Conservation (phyloP, 2,329 filamentous ascomycete species). For the Colletotrichum somersetense region DNA sequence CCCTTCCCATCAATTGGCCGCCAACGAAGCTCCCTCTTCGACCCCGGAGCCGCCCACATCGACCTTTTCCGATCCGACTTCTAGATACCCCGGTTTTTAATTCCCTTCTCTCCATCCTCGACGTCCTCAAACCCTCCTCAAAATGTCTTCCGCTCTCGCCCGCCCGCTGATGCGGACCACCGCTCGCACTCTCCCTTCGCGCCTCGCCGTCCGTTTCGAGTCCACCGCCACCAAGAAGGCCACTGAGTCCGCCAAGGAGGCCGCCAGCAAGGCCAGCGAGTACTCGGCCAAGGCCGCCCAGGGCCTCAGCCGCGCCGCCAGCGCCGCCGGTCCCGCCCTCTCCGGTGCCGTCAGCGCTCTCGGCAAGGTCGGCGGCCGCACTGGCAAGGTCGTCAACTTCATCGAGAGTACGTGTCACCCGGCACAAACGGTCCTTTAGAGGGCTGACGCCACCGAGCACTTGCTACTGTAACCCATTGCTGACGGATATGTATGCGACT, state of each 20-base stretch:
- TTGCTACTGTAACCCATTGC: background rate
- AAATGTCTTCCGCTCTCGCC: conserved; percentile 52
- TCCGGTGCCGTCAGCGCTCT: conserved; percentile 78
- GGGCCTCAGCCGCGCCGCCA: conserved; percentile 84
- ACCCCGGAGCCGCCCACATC: conserved; percentile 47
- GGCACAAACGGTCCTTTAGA: background rate
- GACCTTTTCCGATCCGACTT: conserved; percentile 43
- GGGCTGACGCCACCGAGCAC: background rate
- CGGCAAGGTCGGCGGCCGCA: conserved; percentile 84
- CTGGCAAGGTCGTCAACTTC: conserved; percentile 81
- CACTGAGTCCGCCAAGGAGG: conserved; percentile 56
- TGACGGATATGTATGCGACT: conserved; percentile 41
- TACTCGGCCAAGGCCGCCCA: conserved; percentile 77
- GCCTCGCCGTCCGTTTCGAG: conserved; percentile 69
- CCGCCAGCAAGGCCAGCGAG: conserved; percentile 59
- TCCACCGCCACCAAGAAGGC: conserved; percentile 66
- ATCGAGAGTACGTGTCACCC: conserved; percentile 79
- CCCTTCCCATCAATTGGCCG: conserved; percentile 53
- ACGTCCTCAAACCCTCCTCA: conserved; percentile 33
- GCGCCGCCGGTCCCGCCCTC: conserved; percentile 83
- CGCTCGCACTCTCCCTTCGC: conserved; percentile 59
- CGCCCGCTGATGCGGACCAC: conserved; percentile 62
- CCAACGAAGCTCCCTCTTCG: conserved; percentile 45
- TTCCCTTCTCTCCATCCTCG: conserved; percentile 22
- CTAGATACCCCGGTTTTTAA: conserved; percentile 34